These are phyloP conservation scores for Boletus barrowsii DNA, from an alignment of 768 basidiomycete species.

Conservation along the genomic window DNA sequence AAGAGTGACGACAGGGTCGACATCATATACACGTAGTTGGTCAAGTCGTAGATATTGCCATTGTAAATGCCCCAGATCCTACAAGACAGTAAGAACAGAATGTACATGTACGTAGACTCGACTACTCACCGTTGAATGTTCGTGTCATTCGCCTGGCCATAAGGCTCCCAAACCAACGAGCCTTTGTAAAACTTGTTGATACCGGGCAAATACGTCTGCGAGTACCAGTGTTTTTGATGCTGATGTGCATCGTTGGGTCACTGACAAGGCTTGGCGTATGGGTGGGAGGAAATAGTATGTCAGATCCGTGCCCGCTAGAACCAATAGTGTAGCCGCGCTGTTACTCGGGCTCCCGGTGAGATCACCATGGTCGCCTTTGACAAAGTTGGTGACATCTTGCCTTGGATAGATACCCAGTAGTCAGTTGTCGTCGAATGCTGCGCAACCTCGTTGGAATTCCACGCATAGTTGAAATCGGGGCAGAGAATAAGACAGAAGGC, in stretches of 20 bases:
- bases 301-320: conserved; percentile 61
- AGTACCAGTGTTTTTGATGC: conserved; percentile 62
- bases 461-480: conserved; percentile 59
- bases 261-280: conserved; percentile 53
- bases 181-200: conserved; percentile 61
- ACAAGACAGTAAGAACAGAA: neutral
- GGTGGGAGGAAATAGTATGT: conserved; percentile 64
- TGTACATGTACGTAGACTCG: conserved; percentile 1
- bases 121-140: conserved; percentile 30
- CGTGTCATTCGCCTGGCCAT: conserved; percentile 35
- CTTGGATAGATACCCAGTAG: conserved; percentile 63
- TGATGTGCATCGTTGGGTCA: conserved; percentile 39
- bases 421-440: conserved; percentile 49
- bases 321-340: conserved; percentile 40
- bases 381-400: conserved; percentile 55
- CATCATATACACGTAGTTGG: conserved; percentile 64
- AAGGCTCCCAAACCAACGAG: conserved; percentile 47
- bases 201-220: conserved; percentile 48
- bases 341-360: conserved; percentile 52
- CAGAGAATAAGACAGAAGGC: conserved; percentile 60
- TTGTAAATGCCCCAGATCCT: conserved; percentile 63
- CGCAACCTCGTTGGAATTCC: conserved; percentile 48
- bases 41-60: conserved; percentile 56
- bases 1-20: conserved; percentile 78
- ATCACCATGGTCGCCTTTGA: conserved; percentile 62